Conservation (phyloP, 1,284 basidiomycete species). For the Tilletia horrida region DNA sequence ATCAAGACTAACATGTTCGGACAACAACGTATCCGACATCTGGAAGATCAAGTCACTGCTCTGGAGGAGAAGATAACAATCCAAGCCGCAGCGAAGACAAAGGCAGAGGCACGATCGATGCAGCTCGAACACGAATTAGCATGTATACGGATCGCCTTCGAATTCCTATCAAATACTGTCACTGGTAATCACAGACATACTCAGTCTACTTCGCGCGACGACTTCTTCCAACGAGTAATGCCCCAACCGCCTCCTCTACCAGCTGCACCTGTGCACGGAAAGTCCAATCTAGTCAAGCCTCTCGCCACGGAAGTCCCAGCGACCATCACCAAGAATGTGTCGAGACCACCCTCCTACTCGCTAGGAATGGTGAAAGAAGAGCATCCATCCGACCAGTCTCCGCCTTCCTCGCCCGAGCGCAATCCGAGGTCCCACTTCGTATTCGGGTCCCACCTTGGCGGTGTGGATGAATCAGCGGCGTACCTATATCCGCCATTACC, state of each 20-base stretch:
- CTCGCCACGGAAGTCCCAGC: not conserved
- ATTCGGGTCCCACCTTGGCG: not conserved
- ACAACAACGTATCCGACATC: conserved; percentile 1
- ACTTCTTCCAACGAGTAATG: not conserved
- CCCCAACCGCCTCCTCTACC: not conserved
- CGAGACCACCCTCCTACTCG: not conserved
- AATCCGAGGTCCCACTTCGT: not conserved
- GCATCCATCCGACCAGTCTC: not conserved
- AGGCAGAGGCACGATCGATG: not conserved
- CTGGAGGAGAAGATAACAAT: not conserved
- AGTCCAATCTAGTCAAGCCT: not conserved
- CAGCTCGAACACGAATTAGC: not conserved
- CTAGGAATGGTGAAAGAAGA: conserved; percentile 1
- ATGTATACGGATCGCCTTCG: not conserved
- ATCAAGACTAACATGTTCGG: conserved; percentile 5
- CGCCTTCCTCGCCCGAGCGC: not conserved
- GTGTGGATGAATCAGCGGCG: not conserved
- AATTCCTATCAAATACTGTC: not conserved
- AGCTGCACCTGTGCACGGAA: not conserved
- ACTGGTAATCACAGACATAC: not conserved
- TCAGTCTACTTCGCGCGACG: not conserved
- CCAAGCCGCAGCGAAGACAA: conserved; percentile 3
- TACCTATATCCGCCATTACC: conserved; percentile 2
- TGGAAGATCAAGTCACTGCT: not conserved
- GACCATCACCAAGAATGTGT: not conserved